Evolutionary conservation across 768 basidiomycete genomes (phyloP).

Genomic region (Pleurotus tuoliensis): DNA sequence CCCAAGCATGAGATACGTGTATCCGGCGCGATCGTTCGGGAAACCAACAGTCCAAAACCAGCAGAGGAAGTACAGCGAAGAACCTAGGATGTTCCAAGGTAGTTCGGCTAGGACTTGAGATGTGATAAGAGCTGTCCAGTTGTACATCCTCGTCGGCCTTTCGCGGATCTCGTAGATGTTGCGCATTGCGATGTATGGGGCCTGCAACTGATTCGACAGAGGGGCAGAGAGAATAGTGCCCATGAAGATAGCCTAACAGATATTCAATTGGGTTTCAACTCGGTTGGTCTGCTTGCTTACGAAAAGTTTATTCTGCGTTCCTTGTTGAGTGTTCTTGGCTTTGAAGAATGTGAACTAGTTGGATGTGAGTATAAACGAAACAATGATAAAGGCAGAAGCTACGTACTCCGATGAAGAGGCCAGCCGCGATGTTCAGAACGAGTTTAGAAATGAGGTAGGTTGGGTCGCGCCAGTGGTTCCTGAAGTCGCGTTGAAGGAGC

Average conservation of each 20-base stretch:
- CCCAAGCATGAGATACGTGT: constrained; percentile 52
- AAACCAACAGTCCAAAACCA: constrained; percentile 77
- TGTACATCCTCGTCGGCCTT: constrained; percentile 60
- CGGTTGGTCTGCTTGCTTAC: constrained; percentile 28
- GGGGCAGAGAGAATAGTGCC: constrained; percentile 45
- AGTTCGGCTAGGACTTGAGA: constrained; percentile 55
- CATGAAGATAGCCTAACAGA: constrained; percentile 51
- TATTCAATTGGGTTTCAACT: background rate
- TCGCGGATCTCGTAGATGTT: constrained; percentile 66
- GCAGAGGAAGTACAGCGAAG: constrained; percentile 59
- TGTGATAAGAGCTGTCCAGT: constrained; percentile 57
- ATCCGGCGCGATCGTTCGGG: constrained; percentile 47
- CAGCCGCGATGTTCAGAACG: constrained; percentile 47
- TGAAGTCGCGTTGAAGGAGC: constrained; percentile 40
- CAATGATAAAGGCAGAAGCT: constrained; percentile 15
- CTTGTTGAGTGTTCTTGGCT: constrained; percentile 47
- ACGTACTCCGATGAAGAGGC: constrained; percentile 47
- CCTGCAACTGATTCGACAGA: constrained; percentile 60
- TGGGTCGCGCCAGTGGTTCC: constrained; percentile 54
- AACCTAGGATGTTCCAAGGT: constrained; percentile 63
- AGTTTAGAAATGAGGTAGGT: constrained; percentile 60
- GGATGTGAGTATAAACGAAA: constrained; percentile 7
- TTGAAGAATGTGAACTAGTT: constrained; percentile 60
- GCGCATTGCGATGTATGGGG: constrained; percentile 59
- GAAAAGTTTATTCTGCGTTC: constrained; percentile 63